A percentile compares a stretch with the other conserved stretches of the same genome.
These are phyloP conservation scores for Acrasis kona DNA, from an alignment of 78 protist genomes.

Conservation along the genomic window DNA sequence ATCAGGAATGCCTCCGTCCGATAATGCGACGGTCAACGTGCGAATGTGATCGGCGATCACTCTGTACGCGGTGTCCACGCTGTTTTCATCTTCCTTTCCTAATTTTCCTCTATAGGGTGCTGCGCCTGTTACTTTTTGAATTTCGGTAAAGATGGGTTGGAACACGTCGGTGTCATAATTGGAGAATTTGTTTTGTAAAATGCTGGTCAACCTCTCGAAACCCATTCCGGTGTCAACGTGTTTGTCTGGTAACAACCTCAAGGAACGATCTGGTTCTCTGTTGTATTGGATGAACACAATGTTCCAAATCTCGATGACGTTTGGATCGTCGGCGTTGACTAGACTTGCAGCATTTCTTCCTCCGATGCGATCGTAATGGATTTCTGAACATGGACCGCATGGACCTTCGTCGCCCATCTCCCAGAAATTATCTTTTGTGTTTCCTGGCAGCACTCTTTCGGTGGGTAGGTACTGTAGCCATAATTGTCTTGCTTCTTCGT, in stretches of 20 bases:
- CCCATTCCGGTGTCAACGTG: conserved; percentile 98
- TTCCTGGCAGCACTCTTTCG: conserved; percentile 71
- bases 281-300: conserved; percentile 92
- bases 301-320: conserved; percentile 96
- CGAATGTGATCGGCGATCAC: conserved; percentile 97
- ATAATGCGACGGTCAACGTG: conserved; percentile 80
- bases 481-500: conserved; percentile 71
- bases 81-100: conserved; percentile 70
- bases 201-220: conserved; percentile 78
- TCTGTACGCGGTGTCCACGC: conserved; percentile 92
- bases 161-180: conserved; percentile 97
- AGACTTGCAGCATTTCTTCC: conserved; percentile 66
- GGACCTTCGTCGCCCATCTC: conserved; percentile 97
- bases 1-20: conserved; percentile 93
- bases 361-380: conserved; percentile 93
- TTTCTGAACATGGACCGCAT: conserved; percentile 98
- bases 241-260: conserved; percentile 69
- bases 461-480: conserved; percentile 85
- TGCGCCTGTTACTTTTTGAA: conserved; percentile 32
- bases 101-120: not conserved
- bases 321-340: conserved; percentile 91
- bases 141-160: conserved; percentile 68
- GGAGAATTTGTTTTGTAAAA: conserved; percentile 78
- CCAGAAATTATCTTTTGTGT: conserved; percentile 94
- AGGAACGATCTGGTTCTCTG: conserved; percentile 56